Evolutionary conservation across 2,329 filamentous ascomycete species (phyloP).

Genomic region (Aureobasidium sp.): DNA sequence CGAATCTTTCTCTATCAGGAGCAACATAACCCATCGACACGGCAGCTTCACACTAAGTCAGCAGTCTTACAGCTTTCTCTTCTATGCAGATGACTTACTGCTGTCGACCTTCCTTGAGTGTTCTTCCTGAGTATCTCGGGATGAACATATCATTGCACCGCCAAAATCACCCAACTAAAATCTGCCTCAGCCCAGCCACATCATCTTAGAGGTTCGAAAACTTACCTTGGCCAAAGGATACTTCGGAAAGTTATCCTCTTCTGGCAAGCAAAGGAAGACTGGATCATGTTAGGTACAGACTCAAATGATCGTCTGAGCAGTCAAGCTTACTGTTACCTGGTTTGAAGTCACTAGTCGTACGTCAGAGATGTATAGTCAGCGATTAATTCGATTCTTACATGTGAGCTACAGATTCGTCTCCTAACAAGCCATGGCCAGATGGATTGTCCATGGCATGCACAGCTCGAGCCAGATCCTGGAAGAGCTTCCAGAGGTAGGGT

Average conservation of each 20-base stretch:
- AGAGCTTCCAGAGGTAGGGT: constrained; percentile 16
- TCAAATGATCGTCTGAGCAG: too few relatives aligned
- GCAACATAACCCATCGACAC: not conserved
- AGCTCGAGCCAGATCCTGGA: constrained; percentile 13
- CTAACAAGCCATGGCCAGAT: not conserved
- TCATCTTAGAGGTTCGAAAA: not conserved
- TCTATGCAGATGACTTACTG: not conserved
- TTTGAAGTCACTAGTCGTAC: not conserved
- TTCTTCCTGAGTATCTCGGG: not conserved
- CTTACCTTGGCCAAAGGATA: constrained; percentile 4
- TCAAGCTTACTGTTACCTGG: not conserved
- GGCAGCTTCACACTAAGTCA: not conserved
- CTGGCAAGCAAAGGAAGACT: constrained; percentile 6
- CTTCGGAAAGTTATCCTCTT: not conserved
- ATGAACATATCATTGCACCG: not conserved
- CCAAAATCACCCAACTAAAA: constrained; percentile 5
- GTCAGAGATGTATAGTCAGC: not conserved
- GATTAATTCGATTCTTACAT: not conserved
- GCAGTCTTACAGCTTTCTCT: not conserved
- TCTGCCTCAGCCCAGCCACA: not conserved
- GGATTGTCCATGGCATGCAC: not conserved
- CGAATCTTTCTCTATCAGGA: not conserved
- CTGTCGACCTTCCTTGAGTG: not conserved
- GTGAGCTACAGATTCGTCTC: not conserved
- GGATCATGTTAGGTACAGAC: not conserved